Base-by-base conservation (phyloP, 805 yeast genomes). In the Lachancea nothofagi region DNA sequence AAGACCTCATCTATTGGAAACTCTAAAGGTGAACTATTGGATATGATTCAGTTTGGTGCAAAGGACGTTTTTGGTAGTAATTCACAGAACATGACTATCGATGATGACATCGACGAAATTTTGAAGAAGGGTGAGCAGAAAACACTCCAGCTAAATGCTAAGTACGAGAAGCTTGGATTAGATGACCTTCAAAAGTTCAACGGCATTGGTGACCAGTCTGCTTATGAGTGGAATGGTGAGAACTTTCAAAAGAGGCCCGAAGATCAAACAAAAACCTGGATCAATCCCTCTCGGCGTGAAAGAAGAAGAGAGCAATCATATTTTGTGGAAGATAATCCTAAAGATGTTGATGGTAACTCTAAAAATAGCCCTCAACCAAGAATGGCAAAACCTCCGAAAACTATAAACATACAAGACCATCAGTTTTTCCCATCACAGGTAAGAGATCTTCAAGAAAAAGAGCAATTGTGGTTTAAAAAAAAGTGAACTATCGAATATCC, bases 41-140 rank as follows among this genome's bases (percentile, higher is more conserved):
- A 83, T 35, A 93, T 93, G 97, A 90, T 90, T 61, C 97, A 90
- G 62, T 95, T 82, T 62, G 98, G 98, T 43, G 98, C 98, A 1
- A 81, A 83, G 57, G 77, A 80, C 32, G 89, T 93, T 14, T 83
- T 93, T 59, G 90, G 84, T 45, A 62, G 71, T 17, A 53, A 59
- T 8, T 50, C 61, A 4, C 55, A 55, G 1, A 56, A 48, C 57
- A 43, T 54, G 41, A 51, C 55, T 38, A 54, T 49, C 36, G 67
- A 64, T 44, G 80, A 75, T 39, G 96, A 90, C 59, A 85, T 90
- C 45, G 97, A 90, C 38, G 80, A 72, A 0, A 86, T 93, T 52
- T 70, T 93, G 50, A 72, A 72, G 43, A 76, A 76, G 50, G 96
- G 97, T 41, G 84, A 86, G 42, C 82, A 77, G 47, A 85, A 83